Evolutionary conservation across 495 filamentous ascomycete genomes (phyloP), one percentile per base, ranked within the genome.

Genomic region (Penicillium simplicissimum): DNA sequence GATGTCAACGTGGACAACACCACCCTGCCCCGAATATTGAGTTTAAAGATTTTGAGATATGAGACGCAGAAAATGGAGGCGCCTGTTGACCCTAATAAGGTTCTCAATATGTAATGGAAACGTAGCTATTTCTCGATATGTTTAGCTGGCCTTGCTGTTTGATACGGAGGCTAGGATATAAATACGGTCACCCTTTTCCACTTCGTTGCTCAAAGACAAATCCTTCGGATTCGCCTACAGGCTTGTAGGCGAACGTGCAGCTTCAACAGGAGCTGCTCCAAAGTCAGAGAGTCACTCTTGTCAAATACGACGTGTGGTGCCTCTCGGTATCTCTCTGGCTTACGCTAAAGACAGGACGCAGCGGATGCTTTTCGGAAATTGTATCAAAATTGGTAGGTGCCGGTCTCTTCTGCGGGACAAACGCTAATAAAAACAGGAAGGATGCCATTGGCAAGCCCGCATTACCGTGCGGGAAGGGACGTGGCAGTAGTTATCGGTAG

Each of bases 401-500:
- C 19, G 11, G 11, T 23, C 54, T 43, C 37, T 33, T 43, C 1
- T 8, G 34, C 40, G n/a, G 19, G 54, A 43, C 40, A 56, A 40
- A 2, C 52, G 23, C 48, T 52, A 17, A 52, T 33, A 8, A 1
- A 33, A 6, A 11, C 15, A 52, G 48, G 48, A 52, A 52, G 10
- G 48, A 52, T 6, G 48, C 48, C 8, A 15, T 52, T 60, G 58
- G 57, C 37, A 28, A 47, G 35, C n/a, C 60, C 60, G n/a, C 31
- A 14, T 0, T 49, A 31, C 23, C 48, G 38, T 59, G 58, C 54
- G 60, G 61, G 58, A 58, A 71, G 55, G 17, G 70, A 73, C 55
- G 61, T 71, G 0, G 54, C 59, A 1, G 63, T 71, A 1, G 57
- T 60, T 33, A 67, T 73, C 40, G 54, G 54, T 19, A 48, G 52